Base-by-base conservation (phyloP, 2,329 filamentous ascomycete genomes). In the Trichoderma cornu-damae region DNA sequence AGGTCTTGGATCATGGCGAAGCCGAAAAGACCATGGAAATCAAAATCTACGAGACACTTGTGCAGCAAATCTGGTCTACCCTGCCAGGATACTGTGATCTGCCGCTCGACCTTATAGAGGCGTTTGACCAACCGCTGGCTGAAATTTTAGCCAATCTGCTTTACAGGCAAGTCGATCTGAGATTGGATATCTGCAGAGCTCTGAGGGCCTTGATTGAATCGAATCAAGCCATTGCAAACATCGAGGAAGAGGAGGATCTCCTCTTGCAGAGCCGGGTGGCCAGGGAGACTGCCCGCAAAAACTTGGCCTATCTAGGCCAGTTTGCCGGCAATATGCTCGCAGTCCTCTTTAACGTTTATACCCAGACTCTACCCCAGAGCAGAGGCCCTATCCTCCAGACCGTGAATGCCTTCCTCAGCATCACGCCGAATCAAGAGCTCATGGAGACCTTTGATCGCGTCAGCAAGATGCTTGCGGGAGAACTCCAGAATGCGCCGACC, bases 331-430 rank as follows among this genome's bases (percentile, higher is more conserved):
- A 97, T 66, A 82, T 99, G 73, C 83, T 99, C 40, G 92, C 94
- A 6, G 93, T 97, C 0, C 77, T 99, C n/a, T 97, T 99, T 79
- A 99, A 99, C 69, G 93, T 99, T 43, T 99, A 99, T 75, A 96
- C 89, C 62, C 89, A 96, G 72, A 99, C 94, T 1, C 79, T 99
- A 24, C 93, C 94, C 2, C 90, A 96, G 68, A 94, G 90, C 67
- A 83, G 94, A 64, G 92, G 90, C 0, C 90, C 89, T 18, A 94
- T 99, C 54, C 78, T 99, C 32, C 89, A 93, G 70, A 96, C 92
- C 61, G 94, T 97, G 76, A 96, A 97, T 72, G 86, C 90, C 4
- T 97, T 92, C 73, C 77, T 99, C 58, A 96, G 92, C 75, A 89
- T 97, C 65, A 90, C 90, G 0, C 88, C 90, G 0, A 80, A 77